Evolutionary conservation across 768 basidiomycete species (phyloP).

Genomic region (Leccinum subgranulosum): DNA sequence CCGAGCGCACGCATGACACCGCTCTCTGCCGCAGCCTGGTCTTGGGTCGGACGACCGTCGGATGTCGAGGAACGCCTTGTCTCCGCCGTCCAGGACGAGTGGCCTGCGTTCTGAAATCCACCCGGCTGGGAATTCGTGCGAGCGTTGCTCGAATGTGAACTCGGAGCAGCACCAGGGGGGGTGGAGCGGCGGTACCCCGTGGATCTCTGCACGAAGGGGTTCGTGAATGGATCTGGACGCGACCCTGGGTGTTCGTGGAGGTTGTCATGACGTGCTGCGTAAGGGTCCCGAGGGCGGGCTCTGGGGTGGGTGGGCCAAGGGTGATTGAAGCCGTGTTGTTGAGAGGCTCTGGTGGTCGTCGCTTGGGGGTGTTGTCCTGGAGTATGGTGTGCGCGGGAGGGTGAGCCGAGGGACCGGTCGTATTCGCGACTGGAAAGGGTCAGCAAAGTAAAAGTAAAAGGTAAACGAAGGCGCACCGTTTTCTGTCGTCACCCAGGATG

Average conservation of each 20-base stretch:
- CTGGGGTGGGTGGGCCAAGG: constrained; percentile 26
- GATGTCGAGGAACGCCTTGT: constrained; percentile 1
- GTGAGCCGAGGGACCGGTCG: constrained; percentile 21
- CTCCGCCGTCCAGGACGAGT: constrained; percentile 5
- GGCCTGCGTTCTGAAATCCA: constrained; percentile 4
- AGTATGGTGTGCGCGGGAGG: constrained; percentile 4
- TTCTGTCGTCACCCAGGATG: constrained; percentile 43
- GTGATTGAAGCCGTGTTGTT: constrained; percentile 24
- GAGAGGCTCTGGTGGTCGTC: constrained; percentile 25
- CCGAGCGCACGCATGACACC: constrained; percentile 23
- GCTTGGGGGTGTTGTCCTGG: constrained; percentile 29
- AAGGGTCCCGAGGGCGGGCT: constrained; percentile 17
- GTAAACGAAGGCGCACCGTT: constrained; percentile 31
- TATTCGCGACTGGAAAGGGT: constrained; percentile 30
- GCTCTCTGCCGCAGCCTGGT: constrained; percentile 26
- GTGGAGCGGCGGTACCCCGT: constrained; percentile 20
- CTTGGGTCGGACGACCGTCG: constrained; percentile 14
- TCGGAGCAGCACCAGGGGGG: not conserved
- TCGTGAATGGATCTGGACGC: constrained; percentile 22
- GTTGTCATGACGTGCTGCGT: constrained; percentile 9
- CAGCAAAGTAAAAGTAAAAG: not conserved
- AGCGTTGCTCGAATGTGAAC: not conserved
- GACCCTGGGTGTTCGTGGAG: constrained; percentile 5
- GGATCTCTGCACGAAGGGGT: constrained; percentile 25
- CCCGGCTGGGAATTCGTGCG: not conserved